phyloP scores from a whole-genome alignment of 176 grass and related monocot genomes.

The Zizania latifolia region DNA sequence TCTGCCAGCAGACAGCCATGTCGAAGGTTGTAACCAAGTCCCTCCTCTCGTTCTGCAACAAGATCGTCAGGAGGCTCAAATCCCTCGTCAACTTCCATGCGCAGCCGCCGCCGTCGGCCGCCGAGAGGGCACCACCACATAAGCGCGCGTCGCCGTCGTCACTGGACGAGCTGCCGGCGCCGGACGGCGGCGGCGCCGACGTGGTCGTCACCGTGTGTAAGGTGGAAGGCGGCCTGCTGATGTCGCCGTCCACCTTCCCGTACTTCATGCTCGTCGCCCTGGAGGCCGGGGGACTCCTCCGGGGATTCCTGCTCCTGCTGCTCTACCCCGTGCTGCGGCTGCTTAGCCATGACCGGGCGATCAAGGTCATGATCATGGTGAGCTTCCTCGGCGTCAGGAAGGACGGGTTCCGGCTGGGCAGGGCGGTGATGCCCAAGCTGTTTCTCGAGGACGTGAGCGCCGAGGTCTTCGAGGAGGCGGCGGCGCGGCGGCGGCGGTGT shows the following conservation, averaged over 20 bases:
- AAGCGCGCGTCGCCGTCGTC: neutral
- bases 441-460: conserved; percentile 58
- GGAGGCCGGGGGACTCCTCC: conserved; percentile 54
- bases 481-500: conserved; percentile 21
- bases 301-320: conserved; percentile 52
- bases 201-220: conserved; percentile 32
- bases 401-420: conserved; percentile 47
- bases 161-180: conserved; percentile 13
- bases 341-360: conserved; percentile 8
- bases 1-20: conserved; percentile 17
- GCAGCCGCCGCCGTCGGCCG: neutral
- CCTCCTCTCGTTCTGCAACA: conserved; percentile 30
- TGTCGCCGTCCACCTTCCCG: conserved; percentile 49
- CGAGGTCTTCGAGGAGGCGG: conserved; percentile 46
- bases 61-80: conserved; percentile 35
- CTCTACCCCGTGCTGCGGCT: conserved; percentile 51
- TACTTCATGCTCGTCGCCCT: conserved; percentile 95
- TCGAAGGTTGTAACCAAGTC: conserved; percentile 44
- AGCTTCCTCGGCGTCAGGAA: conserved; percentile 52
- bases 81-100: conserved; percentile 22
- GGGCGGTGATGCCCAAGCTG: conserved; percentile 54
- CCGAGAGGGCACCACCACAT: neutral
- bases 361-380: conserved; percentile 49
- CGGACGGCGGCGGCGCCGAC: neutral
- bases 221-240: conserved; percentile 53